Conservation (phyloP, 345 rosid species). For the Citrus cavaleriei region DNA sequence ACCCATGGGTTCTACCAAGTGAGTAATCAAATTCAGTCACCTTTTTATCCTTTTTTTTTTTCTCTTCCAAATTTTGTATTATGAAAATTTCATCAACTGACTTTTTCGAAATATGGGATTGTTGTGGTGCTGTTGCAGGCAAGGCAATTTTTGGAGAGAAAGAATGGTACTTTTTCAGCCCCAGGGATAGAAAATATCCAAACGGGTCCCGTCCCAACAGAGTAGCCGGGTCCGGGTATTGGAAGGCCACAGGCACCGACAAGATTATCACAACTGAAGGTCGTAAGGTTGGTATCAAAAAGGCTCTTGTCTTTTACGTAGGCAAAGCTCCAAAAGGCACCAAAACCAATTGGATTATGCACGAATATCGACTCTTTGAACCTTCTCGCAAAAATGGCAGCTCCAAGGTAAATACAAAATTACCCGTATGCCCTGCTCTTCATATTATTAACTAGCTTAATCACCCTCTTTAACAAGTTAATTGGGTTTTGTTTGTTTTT, state of each 20-base stretch:
- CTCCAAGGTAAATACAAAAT: slow-evolving; percentile 43
- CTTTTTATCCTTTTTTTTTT: neutral
- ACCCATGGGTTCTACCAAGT: slow-evolving; percentile 91
- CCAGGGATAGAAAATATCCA: slow-evolving; percentile 45
- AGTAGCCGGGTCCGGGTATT: slow-evolving; percentile 92
- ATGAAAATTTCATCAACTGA: neutral
- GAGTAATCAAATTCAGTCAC: slow-evolving; percentile 15
- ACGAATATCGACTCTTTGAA: slow-evolving; percentile 85
- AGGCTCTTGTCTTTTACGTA: slow-evolving; percentile 85
- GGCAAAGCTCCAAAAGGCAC: slow-evolving; percentile 94
- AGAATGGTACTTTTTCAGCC: no score
- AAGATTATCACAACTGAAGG: slow-evolving; percentile 66
- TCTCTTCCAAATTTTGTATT: neutral
- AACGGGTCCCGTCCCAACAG: slow-evolving; percentile 93
- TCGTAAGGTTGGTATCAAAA: slow-evolving; percentile 84
- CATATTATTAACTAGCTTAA: neutral
- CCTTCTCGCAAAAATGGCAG: slow-evolving; percentile 55
- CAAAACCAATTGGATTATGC: slow-evolving; percentile 99
- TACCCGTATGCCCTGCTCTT: no score
- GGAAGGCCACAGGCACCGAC: slow-evolving; percentile 99
- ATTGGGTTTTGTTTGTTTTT: neutral
- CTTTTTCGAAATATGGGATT: neutral
- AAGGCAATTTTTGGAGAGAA: slow-evolving; percentile 89
- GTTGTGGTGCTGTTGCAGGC: slow-evolving; percentile 30
- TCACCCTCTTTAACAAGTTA: neutral